Evolutionary conservation across 2,329 filamentous ascomycete species (phyloP).

Genomic region (Phaeoacremonium minimum): DNA sequence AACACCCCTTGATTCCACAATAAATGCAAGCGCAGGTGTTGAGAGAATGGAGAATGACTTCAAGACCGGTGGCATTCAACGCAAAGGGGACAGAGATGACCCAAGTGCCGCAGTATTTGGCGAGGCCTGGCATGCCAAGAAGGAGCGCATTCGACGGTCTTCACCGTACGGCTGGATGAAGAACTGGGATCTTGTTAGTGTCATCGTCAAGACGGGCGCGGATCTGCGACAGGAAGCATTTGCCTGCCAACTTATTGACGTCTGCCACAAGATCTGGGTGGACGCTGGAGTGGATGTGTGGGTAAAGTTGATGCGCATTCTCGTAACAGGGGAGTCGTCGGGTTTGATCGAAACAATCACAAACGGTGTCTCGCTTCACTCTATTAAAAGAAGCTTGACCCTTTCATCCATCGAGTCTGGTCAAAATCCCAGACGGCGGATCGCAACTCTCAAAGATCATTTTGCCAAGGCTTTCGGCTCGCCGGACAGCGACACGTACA

Average conservation of each 20-base stretch:
- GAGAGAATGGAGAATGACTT: slow-evolving; percentile 87
- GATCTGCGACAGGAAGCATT: slow-evolving; percentile 83
- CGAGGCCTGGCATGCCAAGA: slow-evolving; percentile 81
- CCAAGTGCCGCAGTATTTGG: slow-evolving; percentile 83
- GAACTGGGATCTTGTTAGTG: slow-evolving; percentile 83
- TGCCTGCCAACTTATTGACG: slow-evolving; percentile 77
- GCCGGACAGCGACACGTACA: slow-evolving; percentile 64
- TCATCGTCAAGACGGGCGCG: slow-evolving; percentile 83
- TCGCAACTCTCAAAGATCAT: slow-evolving; percentile 77
- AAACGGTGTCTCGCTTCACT: slow-evolving; percentile 83
- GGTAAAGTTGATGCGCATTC: slow-evolving; percentile 83
- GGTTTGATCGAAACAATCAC: slow-evolving; percentile 85
- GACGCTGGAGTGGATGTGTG: slow-evolving; percentile 74
- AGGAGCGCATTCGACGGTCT: slow-evolving; percentile 76
- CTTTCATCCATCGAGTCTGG: slow-evolving; percentile 70
- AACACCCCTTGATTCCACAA: slow-evolving; percentile 38
- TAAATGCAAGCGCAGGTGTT: slow-evolving; percentile 69
- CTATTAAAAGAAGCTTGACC: slow-evolving; percentile 76
- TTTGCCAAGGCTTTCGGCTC: slow-evolving; percentile 76
- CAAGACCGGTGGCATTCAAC: slow-evolving; percentile 78
- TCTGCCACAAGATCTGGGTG: slow-evolving; percentile 78
- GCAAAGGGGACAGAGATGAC: slow-evolving; percentile 78
- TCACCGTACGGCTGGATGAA: slow-evolving; percentile 87
- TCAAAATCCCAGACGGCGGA: slow-evolving; percentile 67
- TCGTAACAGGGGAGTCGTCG: slow-evolving; percentile 80